A percentile compares a stretch with the other conserved stretches of the same genome.
Conservation (phyloP, 371 early-diverging fungal species). For the Funneliformis caledonium region DNA sequence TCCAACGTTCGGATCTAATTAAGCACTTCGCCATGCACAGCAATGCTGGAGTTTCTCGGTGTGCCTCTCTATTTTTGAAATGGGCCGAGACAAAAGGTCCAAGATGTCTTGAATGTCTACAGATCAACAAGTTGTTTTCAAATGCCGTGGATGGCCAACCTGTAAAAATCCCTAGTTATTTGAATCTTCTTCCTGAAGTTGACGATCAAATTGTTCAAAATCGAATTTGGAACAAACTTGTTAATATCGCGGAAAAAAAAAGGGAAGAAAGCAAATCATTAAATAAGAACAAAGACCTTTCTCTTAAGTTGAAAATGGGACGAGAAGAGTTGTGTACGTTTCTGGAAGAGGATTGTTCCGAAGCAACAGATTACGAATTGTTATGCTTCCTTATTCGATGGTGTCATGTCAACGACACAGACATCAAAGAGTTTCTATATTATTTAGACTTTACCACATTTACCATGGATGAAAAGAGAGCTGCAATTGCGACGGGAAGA, state of each 20-base stretch:
- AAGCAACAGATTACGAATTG: not conserved
- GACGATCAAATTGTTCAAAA: not conserved
- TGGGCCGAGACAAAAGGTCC: constrained; percentile 12
- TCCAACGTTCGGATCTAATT: not conserved
- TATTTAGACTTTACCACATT: not conserved
- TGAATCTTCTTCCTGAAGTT: not conserved
- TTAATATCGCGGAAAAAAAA: not conserved
- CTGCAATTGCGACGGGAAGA: not conserved
- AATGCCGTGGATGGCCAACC: not conserved
- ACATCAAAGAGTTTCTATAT: constrained; percentile 2
- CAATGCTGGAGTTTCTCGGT: constrained; percentile 4
- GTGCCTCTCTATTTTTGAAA: not conserved
- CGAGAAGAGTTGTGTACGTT: not conserved
- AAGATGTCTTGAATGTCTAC: not conserved
- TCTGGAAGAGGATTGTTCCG: not conserved
- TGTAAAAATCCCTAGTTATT: not conserved
- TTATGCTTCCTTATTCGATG: not conserved
- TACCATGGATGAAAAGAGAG: not conserved
- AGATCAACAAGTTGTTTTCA: constrained; percentile 4
- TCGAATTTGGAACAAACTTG: constrained; percentile 7
- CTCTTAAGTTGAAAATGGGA: not conserved
- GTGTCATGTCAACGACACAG: not conserved
- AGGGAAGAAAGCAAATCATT: not conserved
- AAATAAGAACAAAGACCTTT: not conserved
- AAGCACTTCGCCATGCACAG: not conserved